Base-by-base conservation (phyloP, 2,329 filamentous ascomycete genomes). In the Exophiala spinifera region DNA sequence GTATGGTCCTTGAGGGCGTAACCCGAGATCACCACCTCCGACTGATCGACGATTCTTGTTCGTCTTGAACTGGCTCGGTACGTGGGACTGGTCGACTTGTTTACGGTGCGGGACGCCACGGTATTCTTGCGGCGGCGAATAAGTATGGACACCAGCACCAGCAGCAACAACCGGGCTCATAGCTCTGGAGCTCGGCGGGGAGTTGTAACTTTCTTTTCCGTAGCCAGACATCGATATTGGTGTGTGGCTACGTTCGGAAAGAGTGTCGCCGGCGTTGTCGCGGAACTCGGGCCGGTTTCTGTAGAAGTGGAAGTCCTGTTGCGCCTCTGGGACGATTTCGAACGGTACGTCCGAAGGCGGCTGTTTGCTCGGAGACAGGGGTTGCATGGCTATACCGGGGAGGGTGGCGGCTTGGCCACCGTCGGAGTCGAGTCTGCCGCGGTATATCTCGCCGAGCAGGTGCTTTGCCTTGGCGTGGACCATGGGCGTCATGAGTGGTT, bases 401-500 rank as follows among this genome's bases (percentile, higher is more conserved):
- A 94, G 75, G 15, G 61, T 58, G 17, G 68, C 67, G 52, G 78
- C 75, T 0, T 79, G 75, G n/a, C 78, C 79, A 1, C 77, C 78
- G 21, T 83, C 81, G 1, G 83, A 81, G 53, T 90, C 86, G 20
- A 95, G 74, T 3, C 92, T 86, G 10, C 91, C 92, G 20, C 85
- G 85, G 69, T 96, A 96, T 46, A 99, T 80, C 40, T 88, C 83
- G n/a, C 87, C 86, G 8, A 99, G 79, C 37, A 94, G 80, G 55
- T 94, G 91, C 65, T 94, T 89, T 2, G 90, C 89, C 71, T 88
- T 95, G 50, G 89, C 87, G 65, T 95, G 87, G 3, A 97, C 92
- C 91, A 97, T 96, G 2, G 92, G 92, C 0, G 91, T 95, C 64
- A 92, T 91, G 17, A 97, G 79, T 3, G 88, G 87, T 70, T 88